Percentiles rank a stretch among this genome's conserved stretches.
Conservation (phyloP, 1,139 yeast genomes). For the Geotrichum reessii region DNA sequence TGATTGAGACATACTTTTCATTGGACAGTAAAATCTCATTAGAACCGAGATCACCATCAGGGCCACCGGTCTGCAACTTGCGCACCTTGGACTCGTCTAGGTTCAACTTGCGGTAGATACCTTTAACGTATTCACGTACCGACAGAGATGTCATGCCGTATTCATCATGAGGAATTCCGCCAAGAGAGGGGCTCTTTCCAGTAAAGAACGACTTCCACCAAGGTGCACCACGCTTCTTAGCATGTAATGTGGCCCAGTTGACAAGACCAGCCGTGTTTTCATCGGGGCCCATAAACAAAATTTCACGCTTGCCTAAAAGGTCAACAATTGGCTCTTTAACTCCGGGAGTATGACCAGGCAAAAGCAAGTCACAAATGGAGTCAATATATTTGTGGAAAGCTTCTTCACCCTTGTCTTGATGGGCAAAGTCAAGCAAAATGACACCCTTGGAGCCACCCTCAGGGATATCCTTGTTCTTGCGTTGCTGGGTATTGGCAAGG, state of each 20-base stretch:
- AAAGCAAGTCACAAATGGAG: constrained; percentile 77
- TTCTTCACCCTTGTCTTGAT: constrained; percentile 76
- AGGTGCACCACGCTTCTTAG: constrained; percentile 87
- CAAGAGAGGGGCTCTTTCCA: constrained; percentile 85
- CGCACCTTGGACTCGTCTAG: constrained; percentile 55
- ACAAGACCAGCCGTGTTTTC: constrained; percentile 95
- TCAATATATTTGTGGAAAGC: constrained; percentile 93
- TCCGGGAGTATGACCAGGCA: constrained; percentile 66
- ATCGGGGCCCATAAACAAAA: constrained; percentile 95
- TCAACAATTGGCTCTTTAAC: constrained; percentile 84
- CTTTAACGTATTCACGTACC: constrained; percentile 87
- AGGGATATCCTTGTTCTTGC: constrained; percentile 95
- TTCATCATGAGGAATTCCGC: constrained; percentile 97
- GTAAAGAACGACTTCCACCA: constrained; percentile 99
- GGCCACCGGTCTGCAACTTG: constrained; percentile 97
- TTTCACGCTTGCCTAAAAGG: constrained; percentile 76
- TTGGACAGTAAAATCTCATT: constrained; percentile 85
- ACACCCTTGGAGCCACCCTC: constrained; percentile 99
- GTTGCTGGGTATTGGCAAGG: constrained; percentile 92
- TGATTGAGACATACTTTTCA: constrained; percentile 80
- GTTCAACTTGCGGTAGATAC: constrained; percentile 73
- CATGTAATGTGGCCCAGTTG: constrained; percentile 98
- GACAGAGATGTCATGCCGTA: constrained; percentile 97
- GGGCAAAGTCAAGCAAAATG: constrained; percentile 67
- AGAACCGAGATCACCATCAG: constrained; percentile 96